These are phyloP conservation scores for Condylostoma magnum DNA, from an alignment of 169 alveolate species.

Conservation along the genomic window DNA sequence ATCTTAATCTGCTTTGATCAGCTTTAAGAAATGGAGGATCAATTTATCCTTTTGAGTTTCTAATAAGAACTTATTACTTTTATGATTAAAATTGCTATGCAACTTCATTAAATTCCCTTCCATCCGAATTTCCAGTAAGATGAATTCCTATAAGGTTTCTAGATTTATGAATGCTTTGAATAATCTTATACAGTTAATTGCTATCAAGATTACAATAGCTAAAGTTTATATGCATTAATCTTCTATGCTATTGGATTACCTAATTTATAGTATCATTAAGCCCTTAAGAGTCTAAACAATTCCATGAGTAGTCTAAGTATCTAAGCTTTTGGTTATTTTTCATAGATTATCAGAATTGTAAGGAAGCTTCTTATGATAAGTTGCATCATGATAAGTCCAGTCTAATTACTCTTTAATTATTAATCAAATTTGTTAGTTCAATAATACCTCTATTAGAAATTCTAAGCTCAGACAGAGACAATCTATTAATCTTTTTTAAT, in stretches of 20 bases:
- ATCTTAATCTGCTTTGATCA: background rate
- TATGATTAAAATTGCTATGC: background rate
- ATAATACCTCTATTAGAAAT: background rate
- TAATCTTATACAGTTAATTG: background rate
- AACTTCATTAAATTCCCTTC: conserved; percentile 6
- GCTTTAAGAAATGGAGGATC: too few species aligned
- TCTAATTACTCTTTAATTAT: background rate
- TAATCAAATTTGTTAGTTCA: background rate
- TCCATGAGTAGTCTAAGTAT: conserved; percentile 20
- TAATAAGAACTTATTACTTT: background rate
- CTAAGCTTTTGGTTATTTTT: background rate
- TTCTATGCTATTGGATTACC: background rate
- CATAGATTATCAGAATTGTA: background rate
- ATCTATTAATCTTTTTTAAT: background rate
- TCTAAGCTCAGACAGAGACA: conserved; percentile 17
- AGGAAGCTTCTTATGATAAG: background rate
- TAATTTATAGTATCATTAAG: background rate
- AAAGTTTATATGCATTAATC: conserved; percentile 1
- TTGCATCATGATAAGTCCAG: conserved; percentile 17
- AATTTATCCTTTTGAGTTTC: background rate
- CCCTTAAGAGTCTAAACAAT: background rate
- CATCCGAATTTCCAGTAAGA: background rate
- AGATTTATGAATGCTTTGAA: background rate
- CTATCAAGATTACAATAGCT: background rate
- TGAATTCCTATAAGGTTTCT: background rate